Evolutionary conservation across 176 grass and related monocot genomes (phyloP), one percentile per base, ranked within the genome.

Genomic region (Coix lacrymajobi): DNA sequence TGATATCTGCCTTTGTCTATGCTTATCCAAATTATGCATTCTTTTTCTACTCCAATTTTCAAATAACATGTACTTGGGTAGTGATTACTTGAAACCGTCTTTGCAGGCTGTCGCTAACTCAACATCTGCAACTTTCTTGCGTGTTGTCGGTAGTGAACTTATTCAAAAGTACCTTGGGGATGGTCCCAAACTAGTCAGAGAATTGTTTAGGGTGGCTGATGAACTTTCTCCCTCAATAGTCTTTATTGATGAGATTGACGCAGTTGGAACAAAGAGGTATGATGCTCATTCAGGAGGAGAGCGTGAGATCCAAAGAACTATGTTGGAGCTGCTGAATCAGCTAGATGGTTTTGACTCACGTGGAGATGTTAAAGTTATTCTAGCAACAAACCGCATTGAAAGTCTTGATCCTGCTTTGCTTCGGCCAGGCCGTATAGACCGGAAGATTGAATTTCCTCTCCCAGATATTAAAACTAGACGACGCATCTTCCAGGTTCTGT

Each of bases 241-340:
- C 72, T 96, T 96, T 76, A 96, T 96, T 75, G 93, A 96, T 82
- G 93, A 96, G 75, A 96, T 96, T 0, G 93, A 96, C 79, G 93
- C 93, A 7, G 86, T 96, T 81, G 93, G 93, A 82, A 96, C 93
- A 68, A 96, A 96, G 82, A 96, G 93, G 86, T 96, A 96, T 52
- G 93, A 96, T 80, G 93, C 93, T 71, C 93, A 96, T 86, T 96
- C 93, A 56, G 93, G 93, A 87, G 93, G 93, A n/a, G 93, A 96
- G 71, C 90, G 93, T 45, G 93, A 96, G 57, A 96, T 96, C 49
- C 93, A 96, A 61, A 86, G 93, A 85, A 96, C 93, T 41, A 96
- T 96, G 93, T 51, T 96, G 48, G 93, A 96, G 69, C 79, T 96
- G 25, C 77, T 96, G 61, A 96, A 96, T 62, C 93, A 96, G 76